These are phyloP conservation scores for Kodamaea plutei DNA, from an alignment of 1,139 yeast species.

Conservation along the genomic window DNA sequence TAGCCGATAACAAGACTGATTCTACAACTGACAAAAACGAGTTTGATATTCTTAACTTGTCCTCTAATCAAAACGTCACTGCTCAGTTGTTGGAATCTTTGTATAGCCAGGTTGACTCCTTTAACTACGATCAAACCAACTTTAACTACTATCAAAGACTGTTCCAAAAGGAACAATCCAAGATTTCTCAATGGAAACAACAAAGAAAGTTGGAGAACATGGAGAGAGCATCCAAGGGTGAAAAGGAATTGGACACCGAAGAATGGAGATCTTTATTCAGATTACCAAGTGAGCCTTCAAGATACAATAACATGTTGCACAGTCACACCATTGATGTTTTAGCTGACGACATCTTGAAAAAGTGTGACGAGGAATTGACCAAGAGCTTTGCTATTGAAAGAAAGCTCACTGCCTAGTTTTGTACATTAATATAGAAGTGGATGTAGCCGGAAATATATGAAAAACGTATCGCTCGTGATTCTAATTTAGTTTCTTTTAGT, in stretches of 20 bases:
- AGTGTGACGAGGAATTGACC: constrained; percentile 58
- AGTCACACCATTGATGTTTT: constrained; percentile 67
- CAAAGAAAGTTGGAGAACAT: constrained; percentile 67
- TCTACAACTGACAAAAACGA: constrained; percentile 21
- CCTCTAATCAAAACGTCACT: constrained; percentile 43
- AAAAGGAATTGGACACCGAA: constrained; percentile 50
- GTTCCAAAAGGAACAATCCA: constrained; percentile 64
- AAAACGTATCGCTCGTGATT: too few relatives aligned
- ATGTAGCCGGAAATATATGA: too few relatives aligned
- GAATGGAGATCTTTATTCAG: constrained; percentile 69
- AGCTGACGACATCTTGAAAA: constrained; percentile 63
- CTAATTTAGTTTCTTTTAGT: too few relatives aligned
- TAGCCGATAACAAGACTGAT: constrained; percentile 32
- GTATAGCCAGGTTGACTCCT: constrained; percentile 71
- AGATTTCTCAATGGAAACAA: constrained; percentile 68
- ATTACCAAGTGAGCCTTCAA: constrained; percentile 72
- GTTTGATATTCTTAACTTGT: constrained; percentile 39
- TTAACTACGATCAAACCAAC: constrained; percentile 77
- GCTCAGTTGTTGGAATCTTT: constrained; percentile 60
- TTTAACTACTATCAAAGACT: constrained; percentile 82
- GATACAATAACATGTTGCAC: constrained; percentile 68
- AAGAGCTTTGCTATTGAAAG: constrained; percentile 58
- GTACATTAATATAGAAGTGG: neutral
- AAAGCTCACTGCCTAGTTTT: constrained; percentile 30
- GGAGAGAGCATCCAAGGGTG: constrained; percentile 55